Evolutionary conservation across 257 asterid species (phyloP), one percentile per base, ranked within the genome.

Genomic region (Phtheirospermum japonicum): DNA sequence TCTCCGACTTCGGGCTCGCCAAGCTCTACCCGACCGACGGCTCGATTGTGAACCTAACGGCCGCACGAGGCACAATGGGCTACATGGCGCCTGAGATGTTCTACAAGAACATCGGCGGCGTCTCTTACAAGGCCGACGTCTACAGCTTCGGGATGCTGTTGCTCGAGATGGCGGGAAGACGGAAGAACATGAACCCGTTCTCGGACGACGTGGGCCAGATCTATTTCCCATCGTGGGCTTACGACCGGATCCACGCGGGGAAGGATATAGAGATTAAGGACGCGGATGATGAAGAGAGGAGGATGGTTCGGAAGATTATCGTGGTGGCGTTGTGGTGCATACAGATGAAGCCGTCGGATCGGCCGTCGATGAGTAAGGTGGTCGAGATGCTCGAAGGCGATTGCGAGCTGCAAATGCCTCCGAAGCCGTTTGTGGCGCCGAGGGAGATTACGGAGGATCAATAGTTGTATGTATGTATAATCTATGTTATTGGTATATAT

Each of bases 101-200:
- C 20, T 57, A 68, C 13, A 63, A 71, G 63, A 50, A 66, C 48
- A 56, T 73, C 11, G 71, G 77, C 0, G 33, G 34, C n/a, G 33
- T 73, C 11, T 67, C 59, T 0, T 54, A 54, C 4, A 54, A 54
- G 39, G 59, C 59, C 13, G 59, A 54, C 34, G 59, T 54, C 10
- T 54, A 54, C 2, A 54, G 59, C 59, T 54, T 54, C n/a, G 59
- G 59, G 7, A 54, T 54, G 59, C 19, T 54, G 39, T 9, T 54
- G 36, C 28, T 54, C 39, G 59, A 54, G 28, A 54, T 54, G 59
- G 36, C 5, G 6, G 59, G 59, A 37, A 54, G n/a, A 6, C 42
- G 79, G 63, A 76, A 65, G 12, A 71, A 80, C 7, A 57, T 61
- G 78, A 71, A 70, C 50, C 78, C 81, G 0, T 76, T 65, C 20